Evolutionary conservation across 2,329 filamentous ascomycete genomes (phyloP).

Genomic region (Pyrenophora teres): DNA sequence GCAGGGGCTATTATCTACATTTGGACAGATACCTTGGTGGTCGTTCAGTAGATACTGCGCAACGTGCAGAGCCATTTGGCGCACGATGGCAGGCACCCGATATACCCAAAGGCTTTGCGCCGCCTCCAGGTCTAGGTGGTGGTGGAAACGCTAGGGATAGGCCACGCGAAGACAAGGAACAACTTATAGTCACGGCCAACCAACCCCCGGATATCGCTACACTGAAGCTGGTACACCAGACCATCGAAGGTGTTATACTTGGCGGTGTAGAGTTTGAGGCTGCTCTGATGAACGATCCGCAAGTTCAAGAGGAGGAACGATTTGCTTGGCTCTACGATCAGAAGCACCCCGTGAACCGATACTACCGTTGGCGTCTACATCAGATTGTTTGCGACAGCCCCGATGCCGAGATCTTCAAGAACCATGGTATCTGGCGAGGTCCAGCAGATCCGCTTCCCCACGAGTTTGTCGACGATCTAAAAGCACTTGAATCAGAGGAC

Average conservation of each 20-base stretch:
- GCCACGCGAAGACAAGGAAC: constrained; percentile 30
- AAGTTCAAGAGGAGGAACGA: constrained; percentile 83
- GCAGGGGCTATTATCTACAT: constrained; percentile 42
- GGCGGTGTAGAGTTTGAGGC: constrained; percentile 90
- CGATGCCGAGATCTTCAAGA: constrained; percentile 32
- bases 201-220: constrained; percentile 78
- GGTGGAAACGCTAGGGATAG: constrained; percentile 23
- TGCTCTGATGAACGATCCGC: constrained; percentile 81
- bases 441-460: constrained; percentile 76
- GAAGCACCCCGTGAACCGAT: constrained; percentile 74
- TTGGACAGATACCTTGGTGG: constrained; percentile 40
- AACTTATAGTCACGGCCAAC: constrained; percentile 56
- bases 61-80: constrained; percentile 37
- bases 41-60: constrained; percentile 28
- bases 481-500: constrained; percentile 70
- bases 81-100: constrained; percentile 38
- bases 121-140: constrained; percentile 35
- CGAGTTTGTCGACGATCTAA: constrained; percentile 76
- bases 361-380: constrained; percentile 93
- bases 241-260: constrained; percentile 77
- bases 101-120: constrained; percentile 35
- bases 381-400: constrained; percentile 69
- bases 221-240: constrained; percentile 83
- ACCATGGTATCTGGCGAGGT: constrained; percentile 66
- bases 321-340: constrained; percentile 94